A percentile compares a stretch with the other conserved stretches of the same genome.
phyloP scores from a whole-genome alignment of 164 flowering plant genomes.

The Dillenia suffruticosa region DNA sequence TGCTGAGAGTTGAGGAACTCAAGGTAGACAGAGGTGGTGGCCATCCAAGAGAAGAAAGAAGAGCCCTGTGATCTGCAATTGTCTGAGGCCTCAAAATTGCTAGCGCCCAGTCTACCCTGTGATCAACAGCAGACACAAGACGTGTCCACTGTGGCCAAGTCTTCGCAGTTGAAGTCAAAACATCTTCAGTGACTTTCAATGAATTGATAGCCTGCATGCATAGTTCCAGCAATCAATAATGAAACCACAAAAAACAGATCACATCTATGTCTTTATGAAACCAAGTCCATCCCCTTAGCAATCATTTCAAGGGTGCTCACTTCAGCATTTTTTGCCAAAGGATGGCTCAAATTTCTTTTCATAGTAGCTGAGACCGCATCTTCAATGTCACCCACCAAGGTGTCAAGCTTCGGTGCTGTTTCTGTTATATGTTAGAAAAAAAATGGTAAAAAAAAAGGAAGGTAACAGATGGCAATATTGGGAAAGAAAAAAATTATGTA shows the following conservation, averaged over 20 bases:
- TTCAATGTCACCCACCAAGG: constrained; percentile 88
- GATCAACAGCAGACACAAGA: constrained; percentile 90
- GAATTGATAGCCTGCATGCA: constrained; percentile 56
- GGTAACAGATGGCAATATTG: not conserved
- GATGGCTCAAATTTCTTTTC: constrained; percentile 42
- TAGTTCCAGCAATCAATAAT: constrained; percentile 42
- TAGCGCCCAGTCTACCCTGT: constrained; percentile 85
- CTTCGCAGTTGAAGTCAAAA: constrained; percentile 52
- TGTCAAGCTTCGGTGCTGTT: constrained; percentile 79
- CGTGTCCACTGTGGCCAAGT: constrained; percentile 69
- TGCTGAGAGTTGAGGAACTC: constrained; percentile 31
- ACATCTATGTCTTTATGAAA: not conserved
- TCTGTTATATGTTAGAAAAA: constrained; percentile 39
- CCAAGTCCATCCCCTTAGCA: not conserved
- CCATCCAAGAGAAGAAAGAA: constrained; percentile 94
- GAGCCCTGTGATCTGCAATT: constrained; percentile 81
- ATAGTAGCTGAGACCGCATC: constrained; percentile 78
- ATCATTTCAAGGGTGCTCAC: constrained; percentile 30
- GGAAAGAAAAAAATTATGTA: not conserved
- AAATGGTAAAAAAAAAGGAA: not conserved
- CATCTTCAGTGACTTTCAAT: constrained; percentile 58
- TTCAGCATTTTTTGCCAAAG: constrained; percentile 34
- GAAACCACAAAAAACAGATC: constrained; percentile 6
- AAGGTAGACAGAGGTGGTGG: constrained; percentile 77
- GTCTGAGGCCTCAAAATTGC: constrained; percentile 92